Base-by-base conservation (phyloP, 2,329 filamentous ascomycete species). In the Colletotrichum sp. region DNA sequence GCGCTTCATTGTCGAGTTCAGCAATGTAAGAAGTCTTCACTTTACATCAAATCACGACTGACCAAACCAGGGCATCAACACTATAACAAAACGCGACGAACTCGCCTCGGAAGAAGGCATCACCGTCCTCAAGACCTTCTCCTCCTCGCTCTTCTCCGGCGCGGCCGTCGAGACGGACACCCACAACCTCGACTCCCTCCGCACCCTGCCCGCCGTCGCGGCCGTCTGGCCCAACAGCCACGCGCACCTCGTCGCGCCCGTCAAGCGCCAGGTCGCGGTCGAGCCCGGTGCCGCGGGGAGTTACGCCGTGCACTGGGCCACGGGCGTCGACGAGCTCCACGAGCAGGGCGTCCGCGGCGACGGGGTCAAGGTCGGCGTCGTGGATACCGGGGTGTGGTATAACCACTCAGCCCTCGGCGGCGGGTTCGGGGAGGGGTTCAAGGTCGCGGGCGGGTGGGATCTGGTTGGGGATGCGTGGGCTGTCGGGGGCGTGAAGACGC, bases 351-450 rank as follows among this genome's bases (percentile, higher is more conserved):
- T 77, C 27, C 68, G 69, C 44, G 79, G 79, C 8, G 63, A 78
- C 39, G 79, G 79, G 30, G 79, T 75, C 55, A 79, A 74, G 57
- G 61, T 80, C 19, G 79, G 65, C 25, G 63, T 80, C 12, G 70
- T 80, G 9, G 79, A 80, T 63, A 72, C 75, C 2, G 79, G 79
- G 7, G 68, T 79, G 19, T 68, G 67, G 57, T 78, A 79, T 22
- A 68, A 60, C 1, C 78, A 79, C 39, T 19, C 68, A 30, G 72
- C 72, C 7, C 84, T 89, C 9, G 87, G 88, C n/a, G 87, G 87
- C 8, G 86, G 87, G 52, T 88, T 88, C 78, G 88, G 88, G 2
- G 77, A 81, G 15, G 87, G 86, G 1, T 88, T 83, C 77, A 83
- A 88, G 27, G 84, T 90, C 11, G 82, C 83, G 6, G 82, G 82